These are phyloP conservation scores for Carallia pectinifolia DNA, from an alignment of 345 rosid genomes.

Conservation along the genomic window DNA sequence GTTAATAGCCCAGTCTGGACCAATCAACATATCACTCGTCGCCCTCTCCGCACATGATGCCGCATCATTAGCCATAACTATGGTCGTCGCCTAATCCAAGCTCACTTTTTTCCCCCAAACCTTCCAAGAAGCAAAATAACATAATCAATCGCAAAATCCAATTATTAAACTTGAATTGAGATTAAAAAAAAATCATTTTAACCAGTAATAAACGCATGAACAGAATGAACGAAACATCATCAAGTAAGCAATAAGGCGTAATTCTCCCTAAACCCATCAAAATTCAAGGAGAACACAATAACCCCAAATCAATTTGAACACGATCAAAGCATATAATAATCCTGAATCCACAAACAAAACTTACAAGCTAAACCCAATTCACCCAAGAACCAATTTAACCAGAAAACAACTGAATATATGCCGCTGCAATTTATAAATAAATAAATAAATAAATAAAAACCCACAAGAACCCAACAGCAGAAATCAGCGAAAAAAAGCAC, in stretches of 20 bases:
- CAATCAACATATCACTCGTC: conserved; percentile 79
- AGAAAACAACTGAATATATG: neutral
- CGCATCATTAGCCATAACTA: conserved; percentile 66
- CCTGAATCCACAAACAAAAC: neutral
- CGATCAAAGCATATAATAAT: neutral
- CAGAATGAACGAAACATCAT: conserved; percentile 5
- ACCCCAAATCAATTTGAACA: neutral
- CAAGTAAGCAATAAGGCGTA: neutral
- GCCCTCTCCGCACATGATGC: conserved; percentile 96
- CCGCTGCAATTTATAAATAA: neutral
- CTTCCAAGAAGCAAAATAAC: conserved; percentile 8
- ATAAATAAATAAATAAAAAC: neutral
- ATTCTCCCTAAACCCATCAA: neutral
- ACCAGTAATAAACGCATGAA: neutral
- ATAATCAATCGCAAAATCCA: neutral
- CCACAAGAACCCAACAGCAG: neutral
- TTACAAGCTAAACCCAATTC: neutral
- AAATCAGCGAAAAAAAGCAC: neutral
- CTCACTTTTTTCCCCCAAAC: neutral
- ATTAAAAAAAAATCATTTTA: neutral
- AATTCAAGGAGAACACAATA: neutral
- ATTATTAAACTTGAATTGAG: neutral
- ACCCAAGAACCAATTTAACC: neutral
- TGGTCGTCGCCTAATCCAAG: neutral
- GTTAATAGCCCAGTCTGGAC: conserved; percentile 97